Evolutionary conservation across 441 rosid genomes (phyloP), one percentile per base, ranked within the genome.

Genomic region (Gossypium aridum): DNA sequence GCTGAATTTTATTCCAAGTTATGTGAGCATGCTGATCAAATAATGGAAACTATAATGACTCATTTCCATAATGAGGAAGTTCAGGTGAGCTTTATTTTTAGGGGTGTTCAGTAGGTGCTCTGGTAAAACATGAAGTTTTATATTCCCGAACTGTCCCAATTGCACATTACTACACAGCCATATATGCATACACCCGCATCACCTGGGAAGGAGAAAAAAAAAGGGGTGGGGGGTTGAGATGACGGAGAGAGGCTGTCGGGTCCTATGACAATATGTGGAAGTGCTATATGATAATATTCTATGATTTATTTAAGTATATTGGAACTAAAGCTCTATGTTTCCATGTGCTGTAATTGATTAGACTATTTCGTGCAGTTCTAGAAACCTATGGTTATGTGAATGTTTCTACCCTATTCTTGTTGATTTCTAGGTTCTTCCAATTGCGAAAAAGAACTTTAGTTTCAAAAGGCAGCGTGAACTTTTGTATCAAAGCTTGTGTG

Each of bases 401-500:
- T 19, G 68, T 23, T 56, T 78, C 75, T 67, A 59, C 72, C 69
- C 73, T 83, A 73, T 74, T 82, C 73, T 64, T 85, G 28, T 83
- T 73, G 78, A 71, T 75, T 59, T 78, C 45, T 80, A 91, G 96
- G 91, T 91, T 77, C 89, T 91, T 73, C 93, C 96, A 16, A 88
- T 89, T 75, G 93, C 89, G 31, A 83, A 87, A 70, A 86, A 85
- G 81, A 88, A 83, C 60, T 89, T 89, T 76, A 89, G 87, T 85
- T 79, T 80, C 77, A 84, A 84, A 75, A 83, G 83, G 69, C 96
- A 90, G 84, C 91, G 80, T 53, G 92, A 91, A 79, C 83, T 91
- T 76, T 83, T 89, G 77, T 91, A 89, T 79, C 90, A 87, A 78
- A 91, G 91, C 86, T 64, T 91, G 77, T 91, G 93, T 45, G 74